Conservation (phyloP, 2,329 filamentous ascomycete genomes). For the Apiospora aurea region DNA sequence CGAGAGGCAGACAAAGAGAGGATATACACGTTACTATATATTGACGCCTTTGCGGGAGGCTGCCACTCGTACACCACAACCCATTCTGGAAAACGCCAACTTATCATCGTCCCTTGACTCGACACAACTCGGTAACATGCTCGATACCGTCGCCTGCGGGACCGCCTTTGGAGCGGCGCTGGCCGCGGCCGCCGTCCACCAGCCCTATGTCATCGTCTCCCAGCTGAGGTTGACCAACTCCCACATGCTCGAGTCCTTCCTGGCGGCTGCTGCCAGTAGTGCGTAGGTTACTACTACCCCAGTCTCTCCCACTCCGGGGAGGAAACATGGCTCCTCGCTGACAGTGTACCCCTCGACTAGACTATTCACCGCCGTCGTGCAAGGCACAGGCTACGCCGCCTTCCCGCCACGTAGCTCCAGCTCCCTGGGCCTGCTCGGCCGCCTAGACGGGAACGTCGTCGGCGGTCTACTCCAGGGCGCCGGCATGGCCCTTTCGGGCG, state of each 20-base stretch:
- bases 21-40: neutral
- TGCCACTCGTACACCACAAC: neutral
- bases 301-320: neutral
- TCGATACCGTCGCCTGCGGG: slow-evolving; percentile 52
- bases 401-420: slow-evolving; percentile 58
- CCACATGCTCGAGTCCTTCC: slow-evolving; percentile 71
- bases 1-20: neutral
- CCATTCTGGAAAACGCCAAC: neutral
- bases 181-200: slow-evolving; percentile 65
- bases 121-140: neutral
- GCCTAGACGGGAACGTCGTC: slow-evolving; percentile 70
- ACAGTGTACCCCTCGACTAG: slow-evolving; percentile 38
- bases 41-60: neutral
- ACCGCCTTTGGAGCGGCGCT: slow-evolving; percentile 68
- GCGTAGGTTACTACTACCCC: slow-evolving; percentile 55
- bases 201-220: slow-evolving; percentile 64
- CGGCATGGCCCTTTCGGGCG: slow-evolving; percentile 72
- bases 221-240: slow-evolving; percentile 69
- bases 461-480: slow-evolving; percentile 67
- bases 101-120: neutral
- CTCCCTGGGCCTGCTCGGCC: slow-evolving; percentile 58
- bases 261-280: slow-evolving; percentile 67
- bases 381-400: slow-evolving; percentile 50
- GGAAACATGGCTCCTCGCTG: neutral
- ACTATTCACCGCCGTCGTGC: slow-evolving; percentile 53